A percentile compares a stretch with the other conserved stretches of the same genome.
Evolutionary conservation across 495 filamentous ascomycete genomes (phyloP).

Genomic region (Tuber melanosporum): DNA sequence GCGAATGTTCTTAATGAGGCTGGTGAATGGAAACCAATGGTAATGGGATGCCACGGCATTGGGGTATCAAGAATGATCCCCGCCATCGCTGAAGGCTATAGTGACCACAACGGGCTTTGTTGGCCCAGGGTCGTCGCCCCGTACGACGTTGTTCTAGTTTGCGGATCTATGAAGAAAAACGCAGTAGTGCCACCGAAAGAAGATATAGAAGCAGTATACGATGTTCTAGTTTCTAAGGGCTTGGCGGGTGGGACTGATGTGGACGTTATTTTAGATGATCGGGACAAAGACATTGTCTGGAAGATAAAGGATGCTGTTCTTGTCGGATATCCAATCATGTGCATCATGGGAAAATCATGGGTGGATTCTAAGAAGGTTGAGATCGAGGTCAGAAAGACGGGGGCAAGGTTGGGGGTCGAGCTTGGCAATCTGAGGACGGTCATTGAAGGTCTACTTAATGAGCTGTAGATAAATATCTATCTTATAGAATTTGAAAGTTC

Average conservation of each 20-base stretch:
- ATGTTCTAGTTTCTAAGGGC: slow-evolving; percentile 45
- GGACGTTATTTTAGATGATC: slow-evolving; percentile 63
- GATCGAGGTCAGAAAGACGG: slow-evolving; percentile 66
- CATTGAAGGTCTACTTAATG: slow-evolving; percentile 22
- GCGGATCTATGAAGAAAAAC: slow-evolving; percentile 42
- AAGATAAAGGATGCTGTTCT: slow-evolving; percentile 83
- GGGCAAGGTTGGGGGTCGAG: slow-evolving; percentile 47
- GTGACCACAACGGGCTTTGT: slow-evolving; percentile 68
- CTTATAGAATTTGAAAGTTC: not conserved
- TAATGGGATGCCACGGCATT: slow-evolving; percentile 97
- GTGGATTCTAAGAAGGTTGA: slow-evolving; percentile 57
- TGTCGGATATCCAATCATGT: slow-evolving; percentile 76
- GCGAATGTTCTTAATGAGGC: slow-evolving; percentile 49
- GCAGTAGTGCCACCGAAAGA: slow-evolving; percentile 47
- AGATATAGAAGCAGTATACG: slow-evolving; percentile 55
- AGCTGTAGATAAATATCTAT: slow-evolving; percentile 26
- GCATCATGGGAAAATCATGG: slow-evolving; percentile 74
- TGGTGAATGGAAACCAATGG: slow-evolving; percentile 50
- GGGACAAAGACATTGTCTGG: slow-evolving; percentile 63
- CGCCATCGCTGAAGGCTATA: slow-evolving; percentile 68
- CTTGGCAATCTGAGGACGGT: slow-evolving; percentile 20
- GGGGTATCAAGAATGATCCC: slow-evolving; percentile 87
- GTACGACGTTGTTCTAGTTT: slow-evolving; percentile 68
- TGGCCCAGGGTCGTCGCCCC: slow-evolving; percentile 87
- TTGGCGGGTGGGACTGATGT: slow-evolving; percentile 1